phyloP scores from a whole-genome alignment of 331 rosid genomes.

The Malus hybrid region DNA sequence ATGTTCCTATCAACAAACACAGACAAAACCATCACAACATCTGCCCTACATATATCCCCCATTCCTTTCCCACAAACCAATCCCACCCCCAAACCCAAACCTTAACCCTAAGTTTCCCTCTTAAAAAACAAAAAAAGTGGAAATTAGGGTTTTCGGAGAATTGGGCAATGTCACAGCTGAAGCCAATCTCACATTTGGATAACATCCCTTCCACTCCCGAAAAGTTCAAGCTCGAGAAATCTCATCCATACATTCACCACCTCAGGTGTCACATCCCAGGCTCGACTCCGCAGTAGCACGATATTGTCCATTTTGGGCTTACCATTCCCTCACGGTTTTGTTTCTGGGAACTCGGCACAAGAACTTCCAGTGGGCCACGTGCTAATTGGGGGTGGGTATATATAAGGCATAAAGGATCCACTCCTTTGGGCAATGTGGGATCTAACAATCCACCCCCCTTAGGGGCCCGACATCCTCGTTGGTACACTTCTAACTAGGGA shows the following conservation, averaged over 20 bases:
- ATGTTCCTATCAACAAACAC: too few relatives aligned
- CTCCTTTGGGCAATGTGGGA: too few relatives aligned
- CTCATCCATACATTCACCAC: conserved; percentile 51
- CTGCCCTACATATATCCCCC: neutral
- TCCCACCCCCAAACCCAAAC: neutral
- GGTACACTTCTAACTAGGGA: too few relatives aligned
- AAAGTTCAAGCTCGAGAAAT: conserved; percentile 62
- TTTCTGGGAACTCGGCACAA: too few relatives aligned
- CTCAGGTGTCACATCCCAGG: conserved; percentile 15
- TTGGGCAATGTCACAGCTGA: conserved; percentile 50
- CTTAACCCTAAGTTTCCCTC: neutral
- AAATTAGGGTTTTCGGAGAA: neutral
- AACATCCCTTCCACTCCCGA: conserved; percentile 70
- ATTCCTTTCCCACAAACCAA: neutral
- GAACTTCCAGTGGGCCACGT: too few relatives aligned
- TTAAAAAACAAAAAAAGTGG: neutral
- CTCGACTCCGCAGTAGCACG: too few relatives aligned
- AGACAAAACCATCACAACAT: neutral
- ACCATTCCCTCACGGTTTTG: too few relatives aligned
- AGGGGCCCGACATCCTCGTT: too few relatives aligned
- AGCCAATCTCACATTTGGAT: conserved; percentile 44
- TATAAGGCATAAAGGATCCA: too few relatives aligned
- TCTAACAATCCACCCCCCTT: too few relatives aligned
- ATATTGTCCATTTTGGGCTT: too few relatives aligned
- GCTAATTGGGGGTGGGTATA: too few relatives aligned